Evolutionary conservation across 495 filamentous ascomycete species (phyloP), one percentile per base, ranked within the genome.

Genomic region (Physcia stellaris): DNA sequence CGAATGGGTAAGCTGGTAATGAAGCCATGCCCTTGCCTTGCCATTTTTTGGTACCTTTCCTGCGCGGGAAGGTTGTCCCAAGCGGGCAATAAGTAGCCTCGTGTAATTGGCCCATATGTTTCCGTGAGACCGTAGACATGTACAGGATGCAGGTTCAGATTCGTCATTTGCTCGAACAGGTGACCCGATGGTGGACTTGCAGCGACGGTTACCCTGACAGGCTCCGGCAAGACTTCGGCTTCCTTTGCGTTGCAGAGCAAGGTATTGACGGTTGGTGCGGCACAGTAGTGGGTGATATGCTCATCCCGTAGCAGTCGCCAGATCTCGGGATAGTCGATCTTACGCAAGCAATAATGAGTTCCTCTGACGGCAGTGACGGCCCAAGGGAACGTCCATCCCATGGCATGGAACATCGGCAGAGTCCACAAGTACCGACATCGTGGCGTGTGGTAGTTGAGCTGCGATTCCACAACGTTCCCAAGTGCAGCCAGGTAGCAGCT

Each of bases 91-190:
- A 77, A 64, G 50, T 98, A 98, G 2, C 86, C 82, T 51, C 90
- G 92, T 11, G 88, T 96, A 39, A 95, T 92, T 7, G 90, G 90
- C 0, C 90, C 90, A 49, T 96, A 96, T 1, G 87, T 94, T 59
- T 95, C 87, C 1, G 88, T 94, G 58, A 96, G 58, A 9, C 90
- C 90, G 56, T 96, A 96, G 6, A 92, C 84, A 56, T 98, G 90
- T 9, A 96, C 86, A 1, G 90, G 92, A 28, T 80, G 67, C 29
- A 98, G 68, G 48, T 96, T 96, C 10, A 96, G 60, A 16, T 71
- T 60, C 4, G 74, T 81, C 90, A 98, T 98, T 54, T 83, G 76
- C 60, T 92, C 79, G 45, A 98, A 95, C 3, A 98, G 68, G 54
- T 86, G 78, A 4, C 83, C 73, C 1, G 83, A 85, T 2, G 90